These are phyloP conservation scores for Cokeromyces recurvatus DNA, from an alignment of 371 early-diverging fungal genomes.

Conservation along the genomic window DNA sequence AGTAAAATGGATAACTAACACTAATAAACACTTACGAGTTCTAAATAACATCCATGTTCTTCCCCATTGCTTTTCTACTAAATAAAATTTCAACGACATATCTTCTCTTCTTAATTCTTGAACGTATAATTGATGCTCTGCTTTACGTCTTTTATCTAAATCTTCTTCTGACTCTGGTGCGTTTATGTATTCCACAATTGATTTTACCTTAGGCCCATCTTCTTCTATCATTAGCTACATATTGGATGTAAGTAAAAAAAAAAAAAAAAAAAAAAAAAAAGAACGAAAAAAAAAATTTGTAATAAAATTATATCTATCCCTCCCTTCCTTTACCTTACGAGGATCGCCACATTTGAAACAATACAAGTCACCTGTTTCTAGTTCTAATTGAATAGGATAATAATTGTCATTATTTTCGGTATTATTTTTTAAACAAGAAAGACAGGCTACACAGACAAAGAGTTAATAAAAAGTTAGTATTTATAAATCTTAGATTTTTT, in stretches of 20 bases:
- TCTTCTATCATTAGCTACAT: neutral
- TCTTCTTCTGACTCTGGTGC: conserved; percentile 18
- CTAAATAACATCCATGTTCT: conserved; percentile 44
- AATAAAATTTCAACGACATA: conserved; percentile 34
- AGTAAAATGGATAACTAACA: neutral
- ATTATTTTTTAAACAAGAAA: conserved; percentile 13
- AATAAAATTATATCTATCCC: neutral
- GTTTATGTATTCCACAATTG: conserved; percentile 9
- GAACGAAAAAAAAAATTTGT: neutral
- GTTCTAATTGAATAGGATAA: conserved; percentile 27
- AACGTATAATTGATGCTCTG: conserved; percentile 36
- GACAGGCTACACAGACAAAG: conserved; percentile 14
- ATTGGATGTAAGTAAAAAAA: too few species aligned
- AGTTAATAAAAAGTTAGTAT: neutral
- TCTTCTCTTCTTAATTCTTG: conserved; percentile 43
- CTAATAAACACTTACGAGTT: conserved; percentile 27
- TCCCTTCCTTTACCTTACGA: conserved; percentile 12
- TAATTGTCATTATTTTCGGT: conserved; percentile 4
- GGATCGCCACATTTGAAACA: conserved; percentile 25
- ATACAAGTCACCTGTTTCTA: conserved; percentile 16
- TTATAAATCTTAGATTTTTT: neutral
- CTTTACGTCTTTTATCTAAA: conserved; percentile 38
- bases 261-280: neutral
- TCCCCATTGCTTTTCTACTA: conserved; percentile 41
- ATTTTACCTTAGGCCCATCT: neutral